Evolutionary conservation across 139 green algal species (phyloP).

Genomic region (Chlamydomonas eustigma): DNA sequence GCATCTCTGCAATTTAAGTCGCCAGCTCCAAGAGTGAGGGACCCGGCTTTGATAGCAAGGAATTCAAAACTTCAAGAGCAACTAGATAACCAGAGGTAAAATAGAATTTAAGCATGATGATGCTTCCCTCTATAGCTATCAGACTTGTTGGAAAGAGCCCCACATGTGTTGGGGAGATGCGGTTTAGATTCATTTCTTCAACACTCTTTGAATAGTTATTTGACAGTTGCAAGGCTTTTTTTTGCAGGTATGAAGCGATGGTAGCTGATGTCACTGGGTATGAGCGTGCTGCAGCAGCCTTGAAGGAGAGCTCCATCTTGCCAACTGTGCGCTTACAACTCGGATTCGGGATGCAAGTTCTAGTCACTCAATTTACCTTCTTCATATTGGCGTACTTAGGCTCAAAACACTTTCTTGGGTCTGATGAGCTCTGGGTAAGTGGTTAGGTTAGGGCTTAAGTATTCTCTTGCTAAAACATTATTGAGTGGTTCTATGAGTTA

Average conservation of each 20-base stretch:
- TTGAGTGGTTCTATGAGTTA: too few relatives aligned
- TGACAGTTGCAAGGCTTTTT: not conserved
- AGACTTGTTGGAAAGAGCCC: too few relatives aligned
- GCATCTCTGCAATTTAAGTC: too few relatives aligned
- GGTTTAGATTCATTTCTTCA: not conserved
- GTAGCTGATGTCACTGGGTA: slow-evolving; percentile 33
- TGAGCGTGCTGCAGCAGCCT: slow-evolving; percentile 40
- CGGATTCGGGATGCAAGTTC: not conserved
- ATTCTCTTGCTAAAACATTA: too few relatives aligned
- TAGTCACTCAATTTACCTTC: not conserved
- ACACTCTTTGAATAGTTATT: not conserved
- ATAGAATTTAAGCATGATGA: too few relatives aligned
- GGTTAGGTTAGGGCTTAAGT: too few relatives aligned
- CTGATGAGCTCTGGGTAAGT: not conserved
- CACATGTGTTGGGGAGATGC: too few relatives aligned
- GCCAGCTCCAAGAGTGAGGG: too few relatives aligned
- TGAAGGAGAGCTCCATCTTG: slow-evolving; percentile 18
- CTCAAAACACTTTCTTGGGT: not conserved
- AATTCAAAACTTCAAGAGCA: too few relatives aligned
- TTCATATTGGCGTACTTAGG: not conserved
- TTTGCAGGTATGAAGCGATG: slow-evolving; percentile 38
- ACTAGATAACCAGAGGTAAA: too few relatives aligned
- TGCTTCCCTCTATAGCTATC: too few relatives aligned
- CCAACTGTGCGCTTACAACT: not conserved
- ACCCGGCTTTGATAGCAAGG: too few relatives aligned